Conservation (phyloP, 129 eudicot genomes). For the Mikania micrantha region DNA sequence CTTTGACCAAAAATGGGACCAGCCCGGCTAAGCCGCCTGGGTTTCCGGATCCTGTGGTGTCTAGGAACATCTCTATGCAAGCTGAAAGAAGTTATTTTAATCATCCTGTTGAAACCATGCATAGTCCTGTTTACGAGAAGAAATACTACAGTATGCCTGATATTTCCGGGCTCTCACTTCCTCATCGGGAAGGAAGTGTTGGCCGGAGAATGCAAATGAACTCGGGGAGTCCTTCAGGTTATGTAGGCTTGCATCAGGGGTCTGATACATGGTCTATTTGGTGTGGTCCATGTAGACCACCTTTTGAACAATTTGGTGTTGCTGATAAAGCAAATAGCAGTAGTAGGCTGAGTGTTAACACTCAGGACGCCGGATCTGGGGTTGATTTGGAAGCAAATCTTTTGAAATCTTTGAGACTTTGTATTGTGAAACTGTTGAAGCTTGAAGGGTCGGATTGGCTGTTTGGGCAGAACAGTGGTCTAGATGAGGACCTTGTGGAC, state of each 20-base stretch:
- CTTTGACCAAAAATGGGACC: slow-evolving; percentile 44
- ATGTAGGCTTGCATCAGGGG: slow-evolving; percentile 43
- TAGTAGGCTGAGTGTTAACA: slow-evolving; percentile 14
- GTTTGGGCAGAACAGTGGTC: slow-evolving; percentile 82
- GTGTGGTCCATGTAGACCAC: slow-evolving; percentile 66
- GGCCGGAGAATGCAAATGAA: slow-evolving; percentile 36
- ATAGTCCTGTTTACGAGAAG: slow-evolving; percentile 36
- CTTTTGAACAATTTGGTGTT: slow-evolving; percentile 80
- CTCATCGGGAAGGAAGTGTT: slow-evolving; percentile 41
- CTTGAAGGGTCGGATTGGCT: slow-evolving; percentile 90
- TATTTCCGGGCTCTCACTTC: slow-evolving; percentile 65
- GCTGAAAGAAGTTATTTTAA: slow-evolving; percentile 43
- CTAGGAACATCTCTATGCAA: slow-evolving; percentile 63
- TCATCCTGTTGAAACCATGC: slow-evolving; percentile 29
- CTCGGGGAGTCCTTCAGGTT: slow-evolving; percentile 41
- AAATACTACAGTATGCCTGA: slow-evolving; percentile 90
- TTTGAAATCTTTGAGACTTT: slow-evolving; percentile 71
- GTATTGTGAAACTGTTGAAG: slow-evolving; percentile 65
- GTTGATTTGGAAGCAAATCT: slow-evolving; percentile 68
- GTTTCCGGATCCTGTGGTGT: slow-evolving; percentile 60
- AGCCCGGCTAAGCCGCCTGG: slow-evolving; percentile 70
- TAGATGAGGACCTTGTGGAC: slow-evolving; percentile 87
- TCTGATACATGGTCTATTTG: slow-evolving; percentile 60
- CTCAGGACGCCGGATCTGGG: slow-evolving; percentile 44
- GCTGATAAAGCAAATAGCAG: slow-evolving; percentile 42